These are phyloP conservation scores for Chytriomyces sp. DNA, from an alignment of 192 early-diverging fungal genomes.

Conservation along the genomic window DNA sequence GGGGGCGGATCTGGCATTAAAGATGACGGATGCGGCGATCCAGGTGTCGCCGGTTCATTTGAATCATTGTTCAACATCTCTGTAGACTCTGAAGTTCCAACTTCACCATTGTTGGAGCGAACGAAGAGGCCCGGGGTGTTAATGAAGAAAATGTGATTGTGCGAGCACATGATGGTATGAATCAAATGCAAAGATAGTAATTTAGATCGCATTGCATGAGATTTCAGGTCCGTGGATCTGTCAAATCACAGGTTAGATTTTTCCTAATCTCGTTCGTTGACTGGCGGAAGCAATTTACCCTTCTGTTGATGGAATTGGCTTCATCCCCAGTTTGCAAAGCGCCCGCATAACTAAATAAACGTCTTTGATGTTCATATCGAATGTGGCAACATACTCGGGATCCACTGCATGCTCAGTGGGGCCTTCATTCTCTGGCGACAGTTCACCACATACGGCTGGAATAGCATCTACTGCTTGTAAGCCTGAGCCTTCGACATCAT, in stretches of 20 bases:
- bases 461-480: background rate
- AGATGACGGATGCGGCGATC: too few species aligned
- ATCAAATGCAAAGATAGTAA: constrained; percentile 82
- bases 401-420: background rate
- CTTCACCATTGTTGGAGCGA: background rate
- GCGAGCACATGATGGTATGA: constrained; percentile 73
- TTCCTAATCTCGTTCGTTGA: too few species aligned
- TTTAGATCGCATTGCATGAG: constrained; percentile 82
- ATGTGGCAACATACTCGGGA: background rate
- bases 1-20: too few species aligned
- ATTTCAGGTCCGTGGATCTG: constrained; percentile 69
- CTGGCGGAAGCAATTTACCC: constrained; percentile 45
- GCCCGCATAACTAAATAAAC: constrained; percentile 75
- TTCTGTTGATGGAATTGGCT: constrained; percentile 53
- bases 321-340: constrained; percentile 81
- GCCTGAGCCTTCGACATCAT: background rate
- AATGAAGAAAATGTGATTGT: constrained; percentile 73
- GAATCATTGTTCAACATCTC: too few species aligned
- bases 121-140: constrained; percentile 51
- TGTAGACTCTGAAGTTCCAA: too few species aligned
- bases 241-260: too few species aligned
- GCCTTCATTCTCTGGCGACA: too few species aligned
- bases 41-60: too few species aligned
- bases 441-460: background rate
- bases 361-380: constrained; percentile 55